Base-by-base conservation (phyloP, 2,329 filamentous ascomycete species). In the Fusarium praegraminearum region DNA sequence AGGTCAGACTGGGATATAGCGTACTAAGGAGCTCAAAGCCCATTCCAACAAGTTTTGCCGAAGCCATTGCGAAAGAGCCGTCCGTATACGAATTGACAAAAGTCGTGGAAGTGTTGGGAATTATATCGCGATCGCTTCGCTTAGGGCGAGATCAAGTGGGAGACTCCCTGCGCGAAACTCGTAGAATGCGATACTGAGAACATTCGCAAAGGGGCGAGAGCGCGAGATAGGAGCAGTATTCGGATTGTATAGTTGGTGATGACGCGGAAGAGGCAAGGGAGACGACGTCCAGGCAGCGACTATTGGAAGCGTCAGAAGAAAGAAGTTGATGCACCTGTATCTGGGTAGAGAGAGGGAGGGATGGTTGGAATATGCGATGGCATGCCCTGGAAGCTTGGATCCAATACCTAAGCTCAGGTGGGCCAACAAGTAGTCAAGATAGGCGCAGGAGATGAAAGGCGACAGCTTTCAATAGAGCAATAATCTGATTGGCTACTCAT, bases 1-100 rank as follows among this genome's bases (percentile, higher is more conserved):
- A 32, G 35, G 36, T 35, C 13, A 33, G 41, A 57, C 58, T 30
- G 18, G 38, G 63, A 35, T 43, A 12, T 36, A 45, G 66, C 76
- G 44, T 71, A 80, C 78, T 71, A 54, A 80, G 67, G 65, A 80
- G 74, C 68, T 67, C 67, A 44, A 78, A 70, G 75, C 77, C 74
- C 73, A 78, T 72, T 41, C 69, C 67, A 60, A 71, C 77, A 51
- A 78, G 62, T 4, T 74, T 49, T 40, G 73, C 59, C 30, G 73
- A 52, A 54, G 65, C 66, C 74, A 76, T 70, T 44, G 60, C 53
- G 68, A 62, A 52, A 51, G 45, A 35, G 57, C 36, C 15, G 53
- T 53, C 28, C 18, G 18, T 52, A 18, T 54, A 22, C 32, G 26
- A 64, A 30, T 35, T 22, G 16, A 13, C 30, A 10, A 44, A 43